Base-by-base conservation (phyloP, 2,329 filamentous ascomycete species). In the Fusarium sp. region DNA sequence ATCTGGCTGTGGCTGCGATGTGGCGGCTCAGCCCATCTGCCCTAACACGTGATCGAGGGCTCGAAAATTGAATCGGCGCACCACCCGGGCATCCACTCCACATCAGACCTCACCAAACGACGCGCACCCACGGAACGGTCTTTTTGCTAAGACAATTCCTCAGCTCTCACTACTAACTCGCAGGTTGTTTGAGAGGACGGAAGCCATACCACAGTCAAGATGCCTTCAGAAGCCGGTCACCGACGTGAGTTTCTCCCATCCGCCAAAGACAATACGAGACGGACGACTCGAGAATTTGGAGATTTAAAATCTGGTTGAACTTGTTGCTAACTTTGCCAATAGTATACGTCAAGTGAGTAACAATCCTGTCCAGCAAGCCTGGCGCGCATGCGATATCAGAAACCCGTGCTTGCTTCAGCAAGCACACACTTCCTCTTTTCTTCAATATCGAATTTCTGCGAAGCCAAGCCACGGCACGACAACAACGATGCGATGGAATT, bases 291-390 rank as follows among this genome's bases (percentile, higher is more conserved):
- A 38, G 54, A 47, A 55, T 65, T 38, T 57, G 65, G 56, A 42
- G 69, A 71, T 38, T 44, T 69, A 61, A 60, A 68, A 56, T 58
- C 62, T 68, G 20, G 41, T 58, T 46, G 62, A 56, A 46, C 62
- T 55, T 28, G 46, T 62, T 74, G 74, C 83, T 86, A 78, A 86
- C 79, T 57, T 49, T 57, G 36, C 64, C 67, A 37, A 66, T 67
- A 94, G 92, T 94, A 88, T 95, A 94, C 83, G 92, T 94, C 83
- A 94, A 94, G 92, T 94, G 85, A 93, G 91, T 91, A 72, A 64
- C 71, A n/a, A 58, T 41, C 57, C 45, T 44, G 9, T 23, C 47
- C 59, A 50, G 36, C 56, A 53, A 40, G 30, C 30, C 45, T 46
- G 20, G 51, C 57, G 65, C 62, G 67, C 67, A 65, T 37, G 49